These are phyloP conservation scores for Wickerhamiella sorbophila DNA, from an alignment of 805 yeast species.

Conservation along the genomic window DNA sequence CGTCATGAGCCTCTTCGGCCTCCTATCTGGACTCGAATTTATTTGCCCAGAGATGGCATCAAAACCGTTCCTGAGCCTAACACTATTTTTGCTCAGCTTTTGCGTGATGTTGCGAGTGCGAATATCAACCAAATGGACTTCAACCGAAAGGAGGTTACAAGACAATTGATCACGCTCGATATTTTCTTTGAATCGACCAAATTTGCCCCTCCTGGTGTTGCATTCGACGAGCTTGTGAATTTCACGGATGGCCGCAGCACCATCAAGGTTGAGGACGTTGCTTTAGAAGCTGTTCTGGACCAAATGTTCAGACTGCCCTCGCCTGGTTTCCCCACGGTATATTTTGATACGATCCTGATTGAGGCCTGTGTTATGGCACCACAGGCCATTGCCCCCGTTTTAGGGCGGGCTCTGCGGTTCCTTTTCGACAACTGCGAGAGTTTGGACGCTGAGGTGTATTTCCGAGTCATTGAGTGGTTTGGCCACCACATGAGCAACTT, in stretches of 20 bases:
- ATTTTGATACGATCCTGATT: constrained; percentile 71
- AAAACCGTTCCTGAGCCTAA: constrained; percentile 50
- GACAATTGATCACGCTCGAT: constrained; percentile 64
- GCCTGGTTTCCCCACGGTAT: constrained; percentile 52
- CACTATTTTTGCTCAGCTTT: constrained; percentile 41
- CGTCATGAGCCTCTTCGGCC: neutral
- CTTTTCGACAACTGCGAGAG: constrained; percentile 53
- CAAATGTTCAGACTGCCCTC: constrained; percentile 63
- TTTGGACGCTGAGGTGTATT: constrained; percentile 62
- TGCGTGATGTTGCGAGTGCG: constrained; percentile 66
- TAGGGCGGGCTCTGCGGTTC: constrained; percentile 82
- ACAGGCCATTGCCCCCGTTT: constrained; percentile 77
- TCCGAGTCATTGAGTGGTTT: constrained; percentile 78
- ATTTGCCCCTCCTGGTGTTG: constrained; percentile 62
- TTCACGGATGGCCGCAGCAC: constrained; percentile 37
- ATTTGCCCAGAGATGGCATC: constrained; percentile 29
- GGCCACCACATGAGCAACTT: constrained; percentile 85
- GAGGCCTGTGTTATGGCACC: constrained; percentile 78
- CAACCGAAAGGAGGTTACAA: constrained; percentile 75
- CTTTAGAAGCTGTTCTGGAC: constrained; percentile 67
- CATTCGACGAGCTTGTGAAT: constrained; percentile 52
- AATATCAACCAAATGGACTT: constrained; percentile 68
- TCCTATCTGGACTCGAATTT: constrained; percentile 7
- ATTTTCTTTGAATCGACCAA: constrained; percentile 49
- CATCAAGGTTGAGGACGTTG: constrained; percentile 83